These are phyloP conservation scores for Pythium monospermum DNA, from an alignment of 352 stramenopile species.

Conservation along the genomic window DNA sequence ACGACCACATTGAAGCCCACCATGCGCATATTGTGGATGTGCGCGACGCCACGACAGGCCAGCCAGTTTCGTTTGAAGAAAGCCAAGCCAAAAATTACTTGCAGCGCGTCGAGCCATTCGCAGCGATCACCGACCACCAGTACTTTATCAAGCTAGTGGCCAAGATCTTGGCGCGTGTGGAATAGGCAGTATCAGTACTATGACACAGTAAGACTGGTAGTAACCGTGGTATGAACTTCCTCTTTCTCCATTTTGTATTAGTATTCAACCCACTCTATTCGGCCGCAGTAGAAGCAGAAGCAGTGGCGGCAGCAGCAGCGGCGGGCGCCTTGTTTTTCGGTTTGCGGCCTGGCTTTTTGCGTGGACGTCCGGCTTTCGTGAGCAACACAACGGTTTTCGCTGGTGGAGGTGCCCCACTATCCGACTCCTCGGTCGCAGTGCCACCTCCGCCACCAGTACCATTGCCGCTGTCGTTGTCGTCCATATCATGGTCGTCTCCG, in stretches of 20 bases:
- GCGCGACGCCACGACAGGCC: constrained; percentile 43
- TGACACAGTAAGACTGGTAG: too few relatives aligned
- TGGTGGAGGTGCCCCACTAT: not conserved
- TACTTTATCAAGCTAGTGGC: constrained; percentile 71
- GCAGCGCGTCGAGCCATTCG: constrained; percentile 74
- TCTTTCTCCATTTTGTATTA: too few relatives aligned
- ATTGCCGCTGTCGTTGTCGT: too few relatives aligned
- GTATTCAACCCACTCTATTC: not conserved
- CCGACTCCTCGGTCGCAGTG: too few relatives aligned
- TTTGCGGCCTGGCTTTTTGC: constrained; percentile 59
- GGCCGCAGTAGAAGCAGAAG: too few relatives aligned
- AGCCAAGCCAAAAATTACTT: constrained; percentile 46
- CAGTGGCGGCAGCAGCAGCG: too few relatives aligned
- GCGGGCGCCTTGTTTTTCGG: constrained; percentile 23
- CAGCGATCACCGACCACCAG: constrained; percentile 63
- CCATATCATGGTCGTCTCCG: not conserved
- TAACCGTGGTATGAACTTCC: too few relatives aligned
- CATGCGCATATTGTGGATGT: constrained; percentile 80
- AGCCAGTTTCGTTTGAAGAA: constrained; percentile 47
- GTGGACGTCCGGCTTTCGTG: constrained; percentile 37
- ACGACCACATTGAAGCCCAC: constrained; percentile 75
- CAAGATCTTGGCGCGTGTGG: constrained; percentile 23
- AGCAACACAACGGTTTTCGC: constrained; percentile 14
- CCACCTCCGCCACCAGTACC: too few relatives aligned
- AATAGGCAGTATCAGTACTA: too few relatives aligned